These are phyloP conservation scores for Tolypocladium cylindrosporum DNA, from an alignment of 2,329 filamentous ascomycete species.

Conservation along the genomic window DNA sequence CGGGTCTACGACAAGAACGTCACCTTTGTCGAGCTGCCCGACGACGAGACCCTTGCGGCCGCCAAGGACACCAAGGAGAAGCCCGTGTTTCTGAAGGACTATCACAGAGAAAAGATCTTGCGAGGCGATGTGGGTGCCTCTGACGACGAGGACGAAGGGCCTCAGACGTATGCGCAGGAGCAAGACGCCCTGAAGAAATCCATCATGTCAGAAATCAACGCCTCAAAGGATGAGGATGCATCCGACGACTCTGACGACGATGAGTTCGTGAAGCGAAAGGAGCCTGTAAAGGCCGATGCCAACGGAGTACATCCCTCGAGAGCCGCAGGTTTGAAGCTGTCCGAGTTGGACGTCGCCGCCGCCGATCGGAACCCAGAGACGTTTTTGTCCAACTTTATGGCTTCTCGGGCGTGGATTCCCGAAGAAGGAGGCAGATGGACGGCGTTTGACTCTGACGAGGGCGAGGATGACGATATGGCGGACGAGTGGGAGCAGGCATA, in stretches of 20 bases:
- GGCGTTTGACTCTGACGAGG: conserved; percentile 88
- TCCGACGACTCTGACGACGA: conserved; percentile 48
- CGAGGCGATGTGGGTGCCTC: conserved; percentile 54
- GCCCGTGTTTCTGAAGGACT: conserved; percentile 77
- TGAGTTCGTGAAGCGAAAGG: conserved; percentile 65
- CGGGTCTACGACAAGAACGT: conserved; percentile 73
- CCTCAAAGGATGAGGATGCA: conserved; percentile 34
- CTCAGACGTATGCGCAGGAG: conserved; percentile 75
- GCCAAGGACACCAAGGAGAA: conserved; percentile 59
- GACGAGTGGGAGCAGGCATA: conserved; percentile 89
- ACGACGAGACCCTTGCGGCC: conserved; percentile 27
- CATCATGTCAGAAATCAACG: conserved; percentile 73
- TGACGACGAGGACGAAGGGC: conserved; percentile 45
- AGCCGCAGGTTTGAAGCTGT: conserved; percentile 32
- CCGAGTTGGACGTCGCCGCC: conserved; percentile 56
- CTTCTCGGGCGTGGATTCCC: conserved; percentile 81
- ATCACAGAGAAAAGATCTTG: conserved; percentile 84
- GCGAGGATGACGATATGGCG: conserved; percentile 68
- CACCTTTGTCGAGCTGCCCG: conserved; percentile 67
- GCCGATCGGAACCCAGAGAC: conserved; percentile 86
- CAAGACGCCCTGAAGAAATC: conserved; percentile 73
- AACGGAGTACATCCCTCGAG: conserved; percentile 49
- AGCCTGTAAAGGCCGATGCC: conserved; percentile 27
- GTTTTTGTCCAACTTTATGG: conserved; percentile 92
- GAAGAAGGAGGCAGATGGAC: conserved; percentile 57